Conservation (phyloP, 192 early-diverging fungal genomes). For the Chytriomyces sp. region DNA sequence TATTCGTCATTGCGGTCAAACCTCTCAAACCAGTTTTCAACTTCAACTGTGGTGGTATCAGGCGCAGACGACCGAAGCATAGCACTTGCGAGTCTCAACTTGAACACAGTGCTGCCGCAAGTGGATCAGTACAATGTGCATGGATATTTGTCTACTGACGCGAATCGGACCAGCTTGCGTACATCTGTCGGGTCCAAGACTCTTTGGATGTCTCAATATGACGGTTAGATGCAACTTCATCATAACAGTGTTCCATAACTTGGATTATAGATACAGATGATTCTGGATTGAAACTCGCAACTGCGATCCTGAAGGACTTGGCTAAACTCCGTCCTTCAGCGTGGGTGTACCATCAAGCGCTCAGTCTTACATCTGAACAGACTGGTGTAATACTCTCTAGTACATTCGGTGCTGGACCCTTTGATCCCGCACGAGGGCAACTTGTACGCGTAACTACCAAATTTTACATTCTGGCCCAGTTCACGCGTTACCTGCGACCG, state of each 20-base stretch:
- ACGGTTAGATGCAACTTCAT: not conserved
- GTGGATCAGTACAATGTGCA: conserved; percentile 34
- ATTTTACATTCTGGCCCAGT: conserved; percentile 25
- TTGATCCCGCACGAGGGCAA: not conserved
- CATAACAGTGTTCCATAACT: not conserved
- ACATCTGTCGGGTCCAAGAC: not conserved
- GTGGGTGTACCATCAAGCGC: conserved; percentile 31
- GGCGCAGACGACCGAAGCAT: conserved; percentile 24
- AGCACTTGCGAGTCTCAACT: not conserved
- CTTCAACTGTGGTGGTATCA: conserved; percentile 1
- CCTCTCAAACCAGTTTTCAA: not conserved
- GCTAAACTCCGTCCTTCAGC: conserved; percentile 15
- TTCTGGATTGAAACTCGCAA: conserved; percentile 18
- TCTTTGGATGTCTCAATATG: conserved; percentile 36
- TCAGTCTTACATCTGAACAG: conserved; percentile 19
- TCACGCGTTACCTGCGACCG: conserved; percentile 35
- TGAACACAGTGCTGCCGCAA: not conserved
- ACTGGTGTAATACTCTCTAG: conserved; percentile 25
- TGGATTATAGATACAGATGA: conserved; percentile 15
- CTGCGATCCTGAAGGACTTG: conserved; percentile 29
- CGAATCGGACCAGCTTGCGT: not conserved
- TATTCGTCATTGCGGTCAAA: not conserved
- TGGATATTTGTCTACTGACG: not conserved
- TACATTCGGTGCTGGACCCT: not conserved
- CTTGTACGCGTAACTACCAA: conserved; percentile 1